A percentile compares a stretch with the other conserved stretches of the same genome.
Conservation (phyloP, 176 grass and related monocot species). For the Oropetium thomaeum region DNA sequence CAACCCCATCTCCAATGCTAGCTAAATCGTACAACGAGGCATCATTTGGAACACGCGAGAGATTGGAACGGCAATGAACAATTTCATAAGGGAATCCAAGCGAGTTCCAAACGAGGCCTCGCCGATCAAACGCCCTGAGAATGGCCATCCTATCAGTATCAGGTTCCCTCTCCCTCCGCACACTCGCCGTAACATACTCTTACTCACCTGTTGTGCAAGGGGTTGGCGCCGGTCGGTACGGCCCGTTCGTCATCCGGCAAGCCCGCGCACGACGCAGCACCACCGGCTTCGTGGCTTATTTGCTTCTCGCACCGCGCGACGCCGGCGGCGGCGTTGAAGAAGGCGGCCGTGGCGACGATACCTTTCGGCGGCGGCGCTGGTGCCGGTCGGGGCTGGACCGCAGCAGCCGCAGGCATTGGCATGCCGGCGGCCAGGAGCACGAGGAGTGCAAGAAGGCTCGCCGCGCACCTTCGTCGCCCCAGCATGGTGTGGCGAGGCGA, state of each 20-base stretch:
- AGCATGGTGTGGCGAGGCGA: neutral
- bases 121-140: neutral
- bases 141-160: neutral
- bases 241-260: slow-evolving; percentile 28
- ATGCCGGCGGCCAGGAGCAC: neutral
- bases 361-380: neutral
- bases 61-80: too few species aligned
- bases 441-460: slow-evolving; percentile 24
- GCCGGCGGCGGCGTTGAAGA: neutral
- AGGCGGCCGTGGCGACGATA: neutral
- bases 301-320: slow-evolving; percentile 16
- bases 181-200: too few species aligned
- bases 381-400: neutral
- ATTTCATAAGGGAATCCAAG: neutral
- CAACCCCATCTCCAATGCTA: too few species aligned
- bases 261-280: neutral
- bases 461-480: slow-evolving; percentile 5
- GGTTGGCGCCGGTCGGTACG: slow-evolving; percentile 58
- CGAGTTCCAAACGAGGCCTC: slow-evolving; percentile 1
- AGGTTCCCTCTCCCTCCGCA: neutral
- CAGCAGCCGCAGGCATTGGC: neutral
- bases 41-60: neutral
- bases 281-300: neutral
- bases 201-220: slow-evolving; percentile 49
- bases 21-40: neutral